Base-by-base conservation (phyloP, 2,329 filamentous ascomycete species). In the Tympanopsis confertula region DNA sequence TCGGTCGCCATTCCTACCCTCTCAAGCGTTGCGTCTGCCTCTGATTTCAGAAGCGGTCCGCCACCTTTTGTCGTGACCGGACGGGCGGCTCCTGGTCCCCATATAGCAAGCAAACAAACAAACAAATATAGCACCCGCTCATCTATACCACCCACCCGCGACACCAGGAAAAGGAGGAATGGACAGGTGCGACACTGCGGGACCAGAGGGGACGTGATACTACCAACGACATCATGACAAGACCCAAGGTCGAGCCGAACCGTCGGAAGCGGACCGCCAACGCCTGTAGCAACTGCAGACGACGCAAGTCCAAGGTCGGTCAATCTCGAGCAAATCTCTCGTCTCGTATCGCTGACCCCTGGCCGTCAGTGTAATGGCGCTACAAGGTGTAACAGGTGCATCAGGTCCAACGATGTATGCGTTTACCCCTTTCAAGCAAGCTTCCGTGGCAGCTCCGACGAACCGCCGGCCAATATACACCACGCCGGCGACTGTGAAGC, bases 261-360 rank as follows among this genome's bases (percentile, higher is more conserved):
- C 72, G 77, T 54, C 67, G 76, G 45, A 70, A 75, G 56, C 69
- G 77, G 47, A 80, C 69, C 37, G 71, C 71, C 19, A 69, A 74
- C 46, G 77, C 77, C 29, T 82, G 77, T 53, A 71, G 78, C 44
- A 71, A 63, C 44, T 82, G 77, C 59, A 80, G 78, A 56, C 65
- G 68, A 42, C 68, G 76, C 43, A 82, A 82, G 54, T 76, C 81
- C 58, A 82, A 80, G 65, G 77, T 76, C 50, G 63, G 68, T 49
- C 37, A 20, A 38, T 37, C 10, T 19, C 10, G 15, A 10, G 12
- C 10, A 35, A 17, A 10, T 13, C 13, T 10, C 28, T 14, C 22
- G 14, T 26, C 13, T 17, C n/a, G 35, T 20, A 29, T 37, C 7
- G 10, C 20, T 20, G 12, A 13, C 20, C 10, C 10, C 12, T 22